A percentile compares a stretch with the other conserved stretches of the same genome.
phyloP scores from a whole-genome alignment of 2,329 filamentous ascomycete genomes.

The Exophiala spinifera region DNA sequence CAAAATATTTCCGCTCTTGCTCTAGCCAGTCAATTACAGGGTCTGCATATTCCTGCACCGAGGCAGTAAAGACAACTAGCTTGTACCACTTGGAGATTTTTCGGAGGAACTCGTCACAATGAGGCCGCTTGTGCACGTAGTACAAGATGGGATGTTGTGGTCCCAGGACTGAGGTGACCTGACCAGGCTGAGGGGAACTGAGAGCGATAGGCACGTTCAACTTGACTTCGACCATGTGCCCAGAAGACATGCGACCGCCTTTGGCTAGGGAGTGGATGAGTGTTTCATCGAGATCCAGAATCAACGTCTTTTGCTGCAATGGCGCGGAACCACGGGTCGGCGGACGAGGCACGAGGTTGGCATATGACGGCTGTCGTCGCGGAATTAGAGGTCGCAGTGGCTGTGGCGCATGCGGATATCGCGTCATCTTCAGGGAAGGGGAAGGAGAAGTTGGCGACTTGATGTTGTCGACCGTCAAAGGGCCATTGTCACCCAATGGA shows the following conservation, averaged over 20 bases:
- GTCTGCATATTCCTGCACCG: conserved; percentile 97
- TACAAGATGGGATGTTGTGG: conserved; percentile 96
- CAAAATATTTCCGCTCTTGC: conserved; percentile 93
- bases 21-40: conserved; percentile 99
- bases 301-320: conserved; percentile 78
- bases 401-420: conserved; percentile 84
- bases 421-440: conserved; percentile 66
- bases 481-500: conserved; percentile 37
- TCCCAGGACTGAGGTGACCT: conserved; percentile 52
- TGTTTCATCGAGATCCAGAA: conserved; percentile 94
- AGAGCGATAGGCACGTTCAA: conserved; percentile 69
- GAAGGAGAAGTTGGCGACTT: conserved; percentile 91
- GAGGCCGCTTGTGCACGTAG: conserved; percentile 96
- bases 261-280: conserved; percentile 98
- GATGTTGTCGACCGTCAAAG: conserved; percentile 71
- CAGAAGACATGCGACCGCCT: conserved; percentile 89
- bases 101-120: conserved; percentile 93
- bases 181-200: conserved; percentile 38
- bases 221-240: conserved; percentile 98
- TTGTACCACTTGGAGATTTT: conserved; percentile 98
- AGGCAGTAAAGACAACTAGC: conserved; percentile 91
- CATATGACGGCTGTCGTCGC: conserved; percentile 82
- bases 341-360: conserved; percentile 54
- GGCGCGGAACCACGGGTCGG: conserved; percentile 34
- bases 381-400: conserved; percentile 89